Evolutionary conservation across 1,284 basidiomycete species (phyloP).

Genomic region (Cryptococcus sp.): DNA sequence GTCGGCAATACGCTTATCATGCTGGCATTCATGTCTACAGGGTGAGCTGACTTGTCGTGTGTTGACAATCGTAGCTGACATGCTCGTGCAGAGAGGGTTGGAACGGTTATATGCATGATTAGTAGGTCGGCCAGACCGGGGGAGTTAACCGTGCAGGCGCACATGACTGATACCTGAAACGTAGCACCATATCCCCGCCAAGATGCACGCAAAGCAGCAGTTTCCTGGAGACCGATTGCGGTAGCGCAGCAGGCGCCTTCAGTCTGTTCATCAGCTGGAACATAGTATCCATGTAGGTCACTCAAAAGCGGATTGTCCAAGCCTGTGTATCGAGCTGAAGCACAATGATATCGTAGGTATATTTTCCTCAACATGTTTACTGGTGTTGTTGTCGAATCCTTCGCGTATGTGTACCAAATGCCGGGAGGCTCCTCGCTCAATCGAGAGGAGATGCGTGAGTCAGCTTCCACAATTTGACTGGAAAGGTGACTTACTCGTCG

Average conservation of each 20-base stretch:
- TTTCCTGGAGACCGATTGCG: constrained; percentile 80
- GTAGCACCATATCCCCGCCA: constrained; percentile 73
- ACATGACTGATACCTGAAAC: background rate
- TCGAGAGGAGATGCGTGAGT: constrained; percentile 78
- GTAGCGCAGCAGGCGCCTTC: constrained; percentile 81
- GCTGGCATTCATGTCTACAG: constrained; percentile 63
- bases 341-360: constrained; percentile 60
- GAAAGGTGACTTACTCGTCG: constrained; percentile 1
- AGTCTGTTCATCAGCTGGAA: constrained; percentile 95
- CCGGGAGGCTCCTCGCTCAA: constrained; percentile 76
- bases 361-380: constrained; percentile 95
- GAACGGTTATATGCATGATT: constrained; percentile 96
- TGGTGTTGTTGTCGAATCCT: constrained; percentile 94
- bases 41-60: constrained; percentile 39
- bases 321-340: constrained; percentile 1
- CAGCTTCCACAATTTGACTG: background rate
- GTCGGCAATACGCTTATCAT: constrained; percentile 82
- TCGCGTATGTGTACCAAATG: constrained; percentile 92
- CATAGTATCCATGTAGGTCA: constrained; percentile 81
- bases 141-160: background rate
- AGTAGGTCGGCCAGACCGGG: constrained; percentile 59
- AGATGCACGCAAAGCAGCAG: constrained; percentile 70
- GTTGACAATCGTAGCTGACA: constrained; percentile 3
- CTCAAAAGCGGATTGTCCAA: background rate
- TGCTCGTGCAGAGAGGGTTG: constrained; percentile 75